Percentiles rank a stretch among this genome's conserved stretches.
Conservation (phyloP, 2,329 filamentous ascomycete genomes). For the Hortaea werneckii region DNA sequence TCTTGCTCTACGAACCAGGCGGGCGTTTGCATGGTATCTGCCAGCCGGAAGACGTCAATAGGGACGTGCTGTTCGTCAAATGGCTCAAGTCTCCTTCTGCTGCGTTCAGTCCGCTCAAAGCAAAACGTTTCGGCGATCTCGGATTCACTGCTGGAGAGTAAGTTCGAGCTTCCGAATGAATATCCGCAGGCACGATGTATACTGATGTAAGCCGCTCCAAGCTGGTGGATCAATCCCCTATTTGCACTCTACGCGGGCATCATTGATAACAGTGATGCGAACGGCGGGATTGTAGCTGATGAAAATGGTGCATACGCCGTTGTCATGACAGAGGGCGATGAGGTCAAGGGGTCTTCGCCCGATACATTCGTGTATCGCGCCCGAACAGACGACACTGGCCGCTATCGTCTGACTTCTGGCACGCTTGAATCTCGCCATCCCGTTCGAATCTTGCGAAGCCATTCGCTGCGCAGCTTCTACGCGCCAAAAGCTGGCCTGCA, state of each 20-base stretch:
- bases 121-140: constrained; percentile 30
- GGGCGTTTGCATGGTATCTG: constrained; percentile 35
- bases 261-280: constrained; percentile 32
- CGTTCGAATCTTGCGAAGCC: constrained; percentile 35
- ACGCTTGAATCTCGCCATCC: constrained; percentile 31
- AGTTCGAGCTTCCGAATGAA: constrained; percentile 10
- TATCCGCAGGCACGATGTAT: constrained; percentile 2
- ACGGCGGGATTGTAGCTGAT: constrained; percentile 35
- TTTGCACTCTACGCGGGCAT: constrained; percentile 40
- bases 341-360: constrained; percentile 26
- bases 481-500: constrained; percentile 37
- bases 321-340: constrained; percentile 31
- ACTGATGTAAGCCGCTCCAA: constrained; percentile 10
- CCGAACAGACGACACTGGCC: constrained; percentile 29
- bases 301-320: constrained; percentile 36
- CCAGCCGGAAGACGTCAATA: constrained; percentile 27
- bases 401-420: constrained; percentile 34
- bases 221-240: constrained; percentile 41
- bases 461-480: constrained; percentile 35
- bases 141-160: constrained; percentile 39
- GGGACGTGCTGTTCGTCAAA: constrained; percentile 25
- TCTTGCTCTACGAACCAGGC: constrained; percentile 33
- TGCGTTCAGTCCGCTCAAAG: constrained; percentile 23
- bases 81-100: constrained; percentile 23
- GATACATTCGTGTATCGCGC: constrained; percentile 34